Evolutionary conservation across 306 rosid species (phyloP).

Genomic region (Bauhinia variegata): DNA sequence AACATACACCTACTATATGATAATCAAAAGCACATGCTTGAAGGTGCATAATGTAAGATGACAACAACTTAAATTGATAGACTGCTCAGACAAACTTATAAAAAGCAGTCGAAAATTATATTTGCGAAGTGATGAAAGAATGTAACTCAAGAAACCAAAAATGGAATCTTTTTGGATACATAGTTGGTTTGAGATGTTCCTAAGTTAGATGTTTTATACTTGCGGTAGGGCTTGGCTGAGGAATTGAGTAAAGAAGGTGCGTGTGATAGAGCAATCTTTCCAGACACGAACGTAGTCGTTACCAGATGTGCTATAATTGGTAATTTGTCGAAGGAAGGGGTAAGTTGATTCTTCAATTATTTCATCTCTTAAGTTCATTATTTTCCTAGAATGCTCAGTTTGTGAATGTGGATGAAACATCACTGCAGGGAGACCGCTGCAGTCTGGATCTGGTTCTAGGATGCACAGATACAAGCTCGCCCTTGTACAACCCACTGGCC

Average conservation of each 20-base stretch:
- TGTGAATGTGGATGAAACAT: slow-evolving; percentile 20
- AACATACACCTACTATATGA: background rate
- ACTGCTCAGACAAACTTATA: no score
- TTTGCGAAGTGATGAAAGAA: no score
- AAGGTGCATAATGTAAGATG: no score
- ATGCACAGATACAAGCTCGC: slow-evolving; percentile 88
- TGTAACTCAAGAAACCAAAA: background rate
- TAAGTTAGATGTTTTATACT: background rate
- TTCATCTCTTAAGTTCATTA: background rate
- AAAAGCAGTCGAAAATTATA: no score
- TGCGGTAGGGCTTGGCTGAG: slow-evolving; percentile 70
- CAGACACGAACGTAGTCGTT: slow-evolving; percentile 58
- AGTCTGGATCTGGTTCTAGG: slow-evolving; percentile 67
- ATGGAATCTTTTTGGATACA: background rate
- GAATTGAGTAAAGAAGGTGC: slow-evolving; percentile 90
- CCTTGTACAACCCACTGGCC: slow-evolving; percentile 56
- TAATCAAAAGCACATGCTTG: background rate
- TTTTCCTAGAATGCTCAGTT: background rate
- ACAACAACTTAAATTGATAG: no score
- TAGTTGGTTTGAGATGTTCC: background rate
- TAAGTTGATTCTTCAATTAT: slow-evolving; percentile 41
- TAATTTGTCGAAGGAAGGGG: slow-evolving; percentile 82
- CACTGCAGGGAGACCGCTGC: slow-evolving; percentile 87
- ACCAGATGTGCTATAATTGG: slow-evolving; percentile 75
- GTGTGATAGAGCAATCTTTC: slow-evolving; percentile 84